Conservation (phyloP, 2,329 filamentous ascomycete species). For the Colletotrichum liaoningense region DNA sequence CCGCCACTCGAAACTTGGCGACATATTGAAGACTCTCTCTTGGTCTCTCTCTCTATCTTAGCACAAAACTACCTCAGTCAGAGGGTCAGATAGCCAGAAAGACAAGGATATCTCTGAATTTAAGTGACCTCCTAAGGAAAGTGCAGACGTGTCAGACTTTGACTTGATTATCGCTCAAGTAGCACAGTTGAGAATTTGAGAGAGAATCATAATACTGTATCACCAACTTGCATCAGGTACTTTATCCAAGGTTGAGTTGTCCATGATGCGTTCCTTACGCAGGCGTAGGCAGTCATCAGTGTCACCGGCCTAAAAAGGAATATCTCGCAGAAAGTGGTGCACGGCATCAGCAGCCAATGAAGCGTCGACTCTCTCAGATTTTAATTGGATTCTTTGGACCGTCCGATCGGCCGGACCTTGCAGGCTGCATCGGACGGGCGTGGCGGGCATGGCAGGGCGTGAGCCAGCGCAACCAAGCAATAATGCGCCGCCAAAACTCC, state of each 20-base stretch:
- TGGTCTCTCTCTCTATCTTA: not conserved
- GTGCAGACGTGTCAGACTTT: not conserved
- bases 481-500: conserved; percentile 36
- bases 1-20: conserved; percentile 50
- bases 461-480: not conserved
- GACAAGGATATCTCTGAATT: not conserved
- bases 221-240: not conserved
- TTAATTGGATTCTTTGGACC: not conserved
- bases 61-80: not conserved
- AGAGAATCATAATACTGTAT: not conserved
- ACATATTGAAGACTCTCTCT: conserved; percentile 5
- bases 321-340: conserved; percentile 17
- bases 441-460: too few species aligned
- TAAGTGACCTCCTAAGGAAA: not conserved
- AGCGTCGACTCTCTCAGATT: not conserved
- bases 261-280: not conserved
- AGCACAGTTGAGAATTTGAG: not conserved
- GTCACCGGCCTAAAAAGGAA: not conserved
- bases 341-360: conserved; percentile 3
- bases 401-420: conserved; percentile 29
- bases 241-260: not conserved
- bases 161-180: not conserved
- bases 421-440: not conserved
- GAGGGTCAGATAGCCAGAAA: not conserved
- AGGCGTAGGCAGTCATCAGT: not conserved